Base-by-base conservation (phyloP, 345 rosid genomes). In the Citrus australasica region DNA sequence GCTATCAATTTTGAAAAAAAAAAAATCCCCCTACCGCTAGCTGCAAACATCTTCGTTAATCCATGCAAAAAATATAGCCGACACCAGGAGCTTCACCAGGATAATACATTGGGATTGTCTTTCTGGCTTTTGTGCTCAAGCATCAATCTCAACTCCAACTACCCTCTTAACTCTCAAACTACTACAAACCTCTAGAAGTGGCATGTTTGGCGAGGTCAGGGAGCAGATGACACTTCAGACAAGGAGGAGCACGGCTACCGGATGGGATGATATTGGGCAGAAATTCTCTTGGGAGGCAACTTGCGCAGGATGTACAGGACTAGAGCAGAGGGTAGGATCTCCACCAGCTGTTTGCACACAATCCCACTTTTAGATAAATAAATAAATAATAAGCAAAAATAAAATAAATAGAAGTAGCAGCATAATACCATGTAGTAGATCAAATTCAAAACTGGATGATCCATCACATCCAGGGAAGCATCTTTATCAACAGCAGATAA, bases 261-360 rank as follows among this genome's bases (percentile, higher is more conserved):
- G 77, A 94, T 97, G 1, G 93, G 98, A 82, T 94, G 98, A 86
- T 97, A 94, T 56, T 97, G 98, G 25, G 95, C 94, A 1, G 98
- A 94, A 68, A 93, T 76, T 89, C 98, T 88, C 90, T 93, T 97
- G 30, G 98, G 97, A 67, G 98, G 98, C 91, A 94, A 76, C 90
- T 94, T 93, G 5, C 98, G 97, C 68, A 97, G 84, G 80, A 97
- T 94, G 83, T 84, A 94, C 64, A 97, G 92, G 77, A 94, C 98
- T 21, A 97, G 84, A 48, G 99, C 96, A 2, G 99, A 94, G 74
- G 99, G 99, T 68, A 94, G 90, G 76, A 97, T 93, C 93, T 97
- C 99, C 17, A 90, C 98, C 53, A 97, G 83, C 98, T 97, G 94
- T 87, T 83, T 71, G 66, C 73, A 72, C 30, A 78, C 6, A 38